Conservation (phyloP, 176 grass and related monocot genomes). For the Oryza australiensis region DNA sequence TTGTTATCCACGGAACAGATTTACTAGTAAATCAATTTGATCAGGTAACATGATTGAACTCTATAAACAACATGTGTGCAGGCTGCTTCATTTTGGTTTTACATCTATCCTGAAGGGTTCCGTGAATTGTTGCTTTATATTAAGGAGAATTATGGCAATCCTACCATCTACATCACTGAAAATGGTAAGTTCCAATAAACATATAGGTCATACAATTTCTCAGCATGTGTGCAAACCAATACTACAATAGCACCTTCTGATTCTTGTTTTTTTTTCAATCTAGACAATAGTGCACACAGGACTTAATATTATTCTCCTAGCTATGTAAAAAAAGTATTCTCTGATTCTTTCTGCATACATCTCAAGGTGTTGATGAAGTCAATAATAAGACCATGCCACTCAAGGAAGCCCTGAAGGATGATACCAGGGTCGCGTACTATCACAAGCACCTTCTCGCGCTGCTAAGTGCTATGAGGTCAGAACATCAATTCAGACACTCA, state of each 20-base stretch:
- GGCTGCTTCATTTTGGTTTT: conserved; percentile 48
- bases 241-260: not conserved
- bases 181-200: conserved; percentile 33
- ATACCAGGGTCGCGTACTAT: conserved; percentile 55
- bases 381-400: conserved; percentile 42
- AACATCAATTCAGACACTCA: not conserved
- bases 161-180: not conserved
- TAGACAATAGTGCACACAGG: no score
- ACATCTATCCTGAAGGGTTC: conserved; percentile 49
- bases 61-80: not conserved
- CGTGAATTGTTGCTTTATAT: conserved; percentile 45
- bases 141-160: conserved; percentile 13
- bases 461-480: conserved; percentile 54
- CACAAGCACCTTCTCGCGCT: conserved; percentile 52
- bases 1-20: not conserved
- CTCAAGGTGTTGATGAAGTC: conserved; percentile 36
- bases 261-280: not conserved
- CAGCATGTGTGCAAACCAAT: not conserved
- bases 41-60: not conserved
- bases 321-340: not conserved
- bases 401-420: conserved; percentile 49
- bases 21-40: not conserved
- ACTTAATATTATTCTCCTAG: not conserved
- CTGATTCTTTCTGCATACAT: not conserved
- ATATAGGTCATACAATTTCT: not conserved